These are phyloP conservation scores for Ustilago cynodontis DNA, from an alignment of 1,284 basidiomycete genomes.

Conservation along the genomic window DNA sequence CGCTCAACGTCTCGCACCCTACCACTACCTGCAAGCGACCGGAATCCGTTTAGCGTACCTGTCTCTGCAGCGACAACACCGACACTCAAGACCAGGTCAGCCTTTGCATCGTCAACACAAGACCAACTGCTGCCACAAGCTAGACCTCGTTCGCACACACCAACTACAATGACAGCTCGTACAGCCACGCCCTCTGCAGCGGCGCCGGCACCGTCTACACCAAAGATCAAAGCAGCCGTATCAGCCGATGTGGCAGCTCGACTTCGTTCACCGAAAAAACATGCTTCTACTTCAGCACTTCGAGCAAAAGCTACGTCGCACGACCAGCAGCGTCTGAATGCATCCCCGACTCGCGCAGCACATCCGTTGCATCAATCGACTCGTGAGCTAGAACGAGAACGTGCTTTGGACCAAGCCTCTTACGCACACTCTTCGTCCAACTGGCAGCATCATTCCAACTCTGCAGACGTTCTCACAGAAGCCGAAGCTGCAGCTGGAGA, in stretches of 20 bases:
- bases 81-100: constrained; percentile 18
- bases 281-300: constrained; percentile 36
- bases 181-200: constrained; percentile 5
- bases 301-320: constrained; percentile 10
- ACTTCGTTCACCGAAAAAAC: constrained; percentile 40
- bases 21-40: background rate
- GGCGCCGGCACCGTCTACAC: constrained; percentile 20
- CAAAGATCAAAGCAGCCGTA: constrained; percentile 48
- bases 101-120: constrained; percentile 5
- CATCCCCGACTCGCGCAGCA: background rate
- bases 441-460: constrained; percentile 12
- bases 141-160: constrained; percentile 40
- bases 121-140: constrained; percentile 3
- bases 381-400: constrained; percentile 15
- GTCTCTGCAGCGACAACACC: constrained; percentile 21
- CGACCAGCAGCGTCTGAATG: background rate
- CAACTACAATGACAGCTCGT: constrained; percentile 26
- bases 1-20: constrained; percentile 25
- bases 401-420: background rate
- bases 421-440: constrained; percentile 30
- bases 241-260: constrained; percentile 47
- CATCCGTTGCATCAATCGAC: constrained; percentile 18
- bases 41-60: constrained; percentile 12
- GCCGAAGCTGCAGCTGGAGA: constrained; percentile 36
- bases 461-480: background rate